Conservation (phyloP, 352 stramenopile species). For the Phytophthora idaei region DNA sequence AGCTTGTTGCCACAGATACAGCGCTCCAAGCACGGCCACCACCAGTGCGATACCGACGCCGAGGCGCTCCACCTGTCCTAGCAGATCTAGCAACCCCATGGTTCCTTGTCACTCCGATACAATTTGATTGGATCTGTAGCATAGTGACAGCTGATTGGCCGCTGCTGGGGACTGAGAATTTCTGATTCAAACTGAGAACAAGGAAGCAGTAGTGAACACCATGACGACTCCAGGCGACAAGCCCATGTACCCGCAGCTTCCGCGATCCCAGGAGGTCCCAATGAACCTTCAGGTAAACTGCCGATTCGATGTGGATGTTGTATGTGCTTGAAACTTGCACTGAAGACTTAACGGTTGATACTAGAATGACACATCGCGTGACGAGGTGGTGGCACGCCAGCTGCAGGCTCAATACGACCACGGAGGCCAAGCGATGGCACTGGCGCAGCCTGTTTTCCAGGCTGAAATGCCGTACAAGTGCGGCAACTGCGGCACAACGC, state of each 20-base stretch:
- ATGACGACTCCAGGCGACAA: slow-evolving; percentile 32
- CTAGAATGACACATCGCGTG: slow-evolving; percentile 44
- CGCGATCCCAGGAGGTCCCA: slow-evolving; percentile 12
- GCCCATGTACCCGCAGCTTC: slow-evolving; percentile 29
- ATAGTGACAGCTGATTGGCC: slow-evolving; percentile 20
- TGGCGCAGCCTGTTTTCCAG: slow-evolving; percentile 48
- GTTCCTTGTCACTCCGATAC: background rate
- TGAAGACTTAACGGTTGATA: background rate
- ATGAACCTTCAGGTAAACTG: slow-evolving; percentile 23
- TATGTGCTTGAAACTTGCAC: background rate
- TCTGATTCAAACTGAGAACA: slow-evolving; percentile 12
- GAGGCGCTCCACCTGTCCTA: slow-evolving; percentile 34
- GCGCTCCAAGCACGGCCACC: slow-evolving; percentile 35
- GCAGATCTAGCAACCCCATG: slow-evolving; percentile 23
- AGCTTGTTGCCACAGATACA: slow-evolving; percentile 39
- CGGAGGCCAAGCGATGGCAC: slow-evolving; percentile 33
- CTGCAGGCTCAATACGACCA: slow-evolving; percentile 64
- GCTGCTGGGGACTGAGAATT: slow-evolving; percentile 8
- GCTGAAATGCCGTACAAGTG: slow-evolving; percentile 64
- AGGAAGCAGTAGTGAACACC: background rate
- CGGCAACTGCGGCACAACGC: slow-evolving; percentile 61
- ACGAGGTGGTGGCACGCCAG: slow-evolving; percentile 60
- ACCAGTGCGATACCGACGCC: slow-evolving; percentile 34
- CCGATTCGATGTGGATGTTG: background rate
- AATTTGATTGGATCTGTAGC: slow-evolving; percentile 23